Evolutionary conservation across 768 basidiomycete genomes (phyloP).

Genomic region (Mycena latifolia): DNA sequence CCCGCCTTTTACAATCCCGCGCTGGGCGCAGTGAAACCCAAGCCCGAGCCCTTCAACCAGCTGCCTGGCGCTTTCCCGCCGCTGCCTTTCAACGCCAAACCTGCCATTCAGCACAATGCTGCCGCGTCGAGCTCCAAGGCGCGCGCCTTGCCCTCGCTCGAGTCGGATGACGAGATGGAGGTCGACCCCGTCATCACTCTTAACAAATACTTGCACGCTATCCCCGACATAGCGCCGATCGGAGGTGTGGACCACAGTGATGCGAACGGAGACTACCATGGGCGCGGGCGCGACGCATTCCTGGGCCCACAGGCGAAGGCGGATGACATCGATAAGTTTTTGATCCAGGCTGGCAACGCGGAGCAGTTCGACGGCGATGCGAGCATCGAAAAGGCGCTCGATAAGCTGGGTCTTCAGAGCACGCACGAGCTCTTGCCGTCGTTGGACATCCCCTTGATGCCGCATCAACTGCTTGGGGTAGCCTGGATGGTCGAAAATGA

Average conservation of each 20-base stretch:
- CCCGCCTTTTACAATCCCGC: constrained; percentile 28
- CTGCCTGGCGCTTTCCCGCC: background rate
- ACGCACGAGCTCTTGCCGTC: constrained; percentile 65
- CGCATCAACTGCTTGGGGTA: constrained; percentile 75
- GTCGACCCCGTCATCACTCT: constrained; percentile 35
- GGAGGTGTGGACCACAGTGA: constrained; percentile 49
- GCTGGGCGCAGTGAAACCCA: constrained; percentile 2
- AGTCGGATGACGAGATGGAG: constrained; percentile 37
- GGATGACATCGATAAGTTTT: constrained; percentile 67
- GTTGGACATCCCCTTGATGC: constrained; percentile 72
- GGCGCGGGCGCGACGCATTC: constrained; percentile 59
- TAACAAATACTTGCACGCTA: constrained; percentile 40
- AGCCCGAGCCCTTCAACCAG: constrained; percentile 3
- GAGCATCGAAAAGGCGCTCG: constrained; percentile 68
- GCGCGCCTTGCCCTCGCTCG: constrained; percentile 24
- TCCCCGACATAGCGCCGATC: constrained; percentile 43
- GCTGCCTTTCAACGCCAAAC: background rate
- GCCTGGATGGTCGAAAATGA: constrained; percentile 73
- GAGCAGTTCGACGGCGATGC: constrained; percentile 71
- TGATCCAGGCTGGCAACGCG: constrained; percentile 67
- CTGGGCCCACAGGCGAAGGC: constrained; percentile 57
- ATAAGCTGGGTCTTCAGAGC: constrained; percentile 62
- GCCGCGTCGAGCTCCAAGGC: constrained; percentile 40
- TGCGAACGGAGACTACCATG: constrained; percentile 59
- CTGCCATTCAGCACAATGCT: constrained; percentile 17